A percentile compares a stretch with the other conserved stretches of the same genome.
Evolutionary conservation across 177 flowering plant species (phyloP).

Genomic region (Vitis hybrid): DNA sequence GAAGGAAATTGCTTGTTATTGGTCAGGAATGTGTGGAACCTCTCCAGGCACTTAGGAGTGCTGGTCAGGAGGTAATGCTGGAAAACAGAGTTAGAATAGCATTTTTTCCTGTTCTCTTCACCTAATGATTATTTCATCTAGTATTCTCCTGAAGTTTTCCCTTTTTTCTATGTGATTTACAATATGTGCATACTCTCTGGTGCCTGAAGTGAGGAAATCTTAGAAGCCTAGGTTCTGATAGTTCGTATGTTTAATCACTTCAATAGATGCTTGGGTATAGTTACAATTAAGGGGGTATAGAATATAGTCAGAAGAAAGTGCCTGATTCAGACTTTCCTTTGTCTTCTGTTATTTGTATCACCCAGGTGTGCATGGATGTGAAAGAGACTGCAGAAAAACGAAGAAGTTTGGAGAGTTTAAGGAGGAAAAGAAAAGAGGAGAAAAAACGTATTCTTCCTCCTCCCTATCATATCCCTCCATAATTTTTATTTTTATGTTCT

Average conservation of each 20-base stretch:
- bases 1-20: conserved; percentile 67
- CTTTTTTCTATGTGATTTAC: no score
- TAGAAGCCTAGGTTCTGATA: no score
- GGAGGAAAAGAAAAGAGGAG: conserved; percentile 64
- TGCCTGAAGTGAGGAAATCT: no score
- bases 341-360: neutral
- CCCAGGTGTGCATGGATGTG: conserved; percentile 52
- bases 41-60: conserved; percentile 75
- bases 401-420: conserved; percentile 33
- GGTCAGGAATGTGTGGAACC: conserved; percentile 90
- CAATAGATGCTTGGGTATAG: no score
- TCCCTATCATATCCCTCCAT: neutral
- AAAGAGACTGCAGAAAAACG: conserved; percentile 53
- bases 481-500: neutral
- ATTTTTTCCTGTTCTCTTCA: neutral
- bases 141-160: no score
- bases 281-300: no score
- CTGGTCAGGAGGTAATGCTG: conserved; percentile 64
- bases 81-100: neutral
- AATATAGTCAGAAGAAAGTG: no score
- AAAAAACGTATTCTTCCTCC: conserved; percentile 58
- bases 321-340: neutral
- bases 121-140: no score
- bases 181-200: no score
- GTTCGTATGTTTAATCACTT: no score